Percentiles rank a stretch among this genome's conserved stretches.
phyloP scores from a whole-genome alignment of 2,329 filamentous ascomycete species.

The Trichoderma sp. region DNA sequence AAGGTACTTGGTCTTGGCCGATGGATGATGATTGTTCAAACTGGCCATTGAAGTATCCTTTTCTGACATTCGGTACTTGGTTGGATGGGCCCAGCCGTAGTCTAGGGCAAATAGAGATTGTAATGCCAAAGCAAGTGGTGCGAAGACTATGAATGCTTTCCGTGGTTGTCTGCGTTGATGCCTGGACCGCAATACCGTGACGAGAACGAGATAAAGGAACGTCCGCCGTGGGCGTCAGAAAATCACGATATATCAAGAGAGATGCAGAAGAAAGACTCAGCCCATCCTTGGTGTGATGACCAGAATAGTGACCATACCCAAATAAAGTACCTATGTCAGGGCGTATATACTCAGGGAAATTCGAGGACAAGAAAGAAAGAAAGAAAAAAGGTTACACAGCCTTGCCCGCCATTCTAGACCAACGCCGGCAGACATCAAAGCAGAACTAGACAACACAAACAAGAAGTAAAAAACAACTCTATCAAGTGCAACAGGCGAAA shows the following conservation, averaged over 20 bases:
- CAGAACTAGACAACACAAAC: not conserved
- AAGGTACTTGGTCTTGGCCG: constrained; percentile 40
- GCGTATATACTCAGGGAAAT: no score
- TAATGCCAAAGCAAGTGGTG: constrained; percentile 22
- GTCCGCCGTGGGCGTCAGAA: no score
- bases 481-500: not conserved
- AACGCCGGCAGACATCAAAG: not conserved
- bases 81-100: constrained; percentile 42
- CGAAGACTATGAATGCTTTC: not conserved
- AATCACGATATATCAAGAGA: no score
- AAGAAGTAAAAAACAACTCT: not conserved
- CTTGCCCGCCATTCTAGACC: not conserved
- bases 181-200: not conserved
- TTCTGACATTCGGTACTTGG: constrained; percentile 5
- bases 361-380: not conserved
- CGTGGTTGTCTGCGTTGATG: not conserved
- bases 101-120: constrained; percentile 36
- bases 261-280: no score
- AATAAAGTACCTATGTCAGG: no score
- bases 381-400: not conserved
- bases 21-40: constrained; percentile 34
- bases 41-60: constrained; percentile 21
- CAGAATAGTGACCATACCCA: no score
- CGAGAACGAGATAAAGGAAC: no score
- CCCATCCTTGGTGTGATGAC: no score